Conservation (phyloP, 495 filamentous ascomycete species). For the Venustampulla echinocandica region DNA sequence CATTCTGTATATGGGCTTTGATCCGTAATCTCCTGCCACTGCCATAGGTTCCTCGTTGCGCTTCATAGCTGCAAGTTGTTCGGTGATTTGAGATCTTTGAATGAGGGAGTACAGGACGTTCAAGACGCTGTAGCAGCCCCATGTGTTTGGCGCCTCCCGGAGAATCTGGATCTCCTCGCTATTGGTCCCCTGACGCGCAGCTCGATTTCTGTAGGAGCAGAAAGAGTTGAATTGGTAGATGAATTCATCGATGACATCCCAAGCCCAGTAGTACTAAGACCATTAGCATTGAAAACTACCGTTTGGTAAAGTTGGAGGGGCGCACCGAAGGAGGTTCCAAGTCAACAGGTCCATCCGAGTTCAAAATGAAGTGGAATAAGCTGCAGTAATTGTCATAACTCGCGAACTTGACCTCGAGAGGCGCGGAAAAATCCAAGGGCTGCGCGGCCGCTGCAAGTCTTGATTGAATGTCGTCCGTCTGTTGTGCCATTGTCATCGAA, state of each 20-base stretch:
- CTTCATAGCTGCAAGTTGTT: conserved; percentile 92
- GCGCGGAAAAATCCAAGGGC: conserved; percentile 89
- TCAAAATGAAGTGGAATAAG: conserved; percentile 96
- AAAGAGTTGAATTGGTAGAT: conserved; percentile 99
- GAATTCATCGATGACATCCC: conserved; percentile 99
- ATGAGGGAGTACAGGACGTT: conserved; percentile 99
- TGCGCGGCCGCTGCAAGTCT: conserved; percentile 83
- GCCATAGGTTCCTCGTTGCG: conserved; percentile 76
- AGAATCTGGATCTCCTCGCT: conserved; percentile 85
- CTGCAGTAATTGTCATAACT: conserved; percentile 99
- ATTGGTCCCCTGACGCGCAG: conserved; percentile 76
- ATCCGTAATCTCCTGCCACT: conserved; percentile 90
- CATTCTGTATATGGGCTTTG: conserved; percentile 90
- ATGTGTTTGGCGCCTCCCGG: conserved; percentile 93
- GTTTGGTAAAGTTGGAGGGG: neutral
- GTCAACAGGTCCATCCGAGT: conserved; percentile 96
- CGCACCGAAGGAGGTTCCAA: conserved; percentile 85
- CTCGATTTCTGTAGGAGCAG: conserved; percentile 86
- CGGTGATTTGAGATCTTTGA: conserved; percentile 92
- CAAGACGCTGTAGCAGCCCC: conserved; percentile 98
- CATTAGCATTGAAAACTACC: conserved; percentile 1
- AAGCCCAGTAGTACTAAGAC: conserved; percentile 92
- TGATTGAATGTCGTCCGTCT: conserved; percentile 77
- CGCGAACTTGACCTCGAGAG: conserved; percentile 87
- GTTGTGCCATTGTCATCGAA: conserved; percentile 41